These are phyloP conservation scores for Atalantia buxifolia DNA, from an alignment of 345 rosid species.

Conservation along the genomic window DNA sequence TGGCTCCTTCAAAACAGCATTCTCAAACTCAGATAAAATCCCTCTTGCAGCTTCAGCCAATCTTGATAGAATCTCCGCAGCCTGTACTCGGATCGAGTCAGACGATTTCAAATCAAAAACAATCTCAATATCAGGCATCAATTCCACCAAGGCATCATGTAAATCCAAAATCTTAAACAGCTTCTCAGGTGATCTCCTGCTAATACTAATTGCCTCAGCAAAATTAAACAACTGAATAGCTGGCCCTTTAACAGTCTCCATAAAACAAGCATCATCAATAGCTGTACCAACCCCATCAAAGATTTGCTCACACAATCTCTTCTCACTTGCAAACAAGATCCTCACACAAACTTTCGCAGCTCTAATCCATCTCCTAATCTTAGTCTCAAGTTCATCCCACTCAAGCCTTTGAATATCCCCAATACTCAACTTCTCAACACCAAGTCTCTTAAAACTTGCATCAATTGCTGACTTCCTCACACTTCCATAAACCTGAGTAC, in stretches of 20 bases:
- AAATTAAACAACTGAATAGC: constrained; percentile 79
- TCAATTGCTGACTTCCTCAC: constrained; percentile 86
- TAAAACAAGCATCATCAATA: constrained; percentile 71
- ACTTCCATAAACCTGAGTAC: constrained; percentile 89
- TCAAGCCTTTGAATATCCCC: constrained; percentile 90
- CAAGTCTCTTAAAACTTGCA: constrained; percentile 58
- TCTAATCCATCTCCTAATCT: constrained; percentile 86
- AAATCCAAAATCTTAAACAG: constrained; percentile 86
- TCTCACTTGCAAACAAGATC: constrained; percentile 82
- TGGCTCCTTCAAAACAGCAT: constrained; percentile 73
- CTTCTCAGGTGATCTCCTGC: constrained; percentile 91
- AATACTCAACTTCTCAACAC: constrained; percentile 86
- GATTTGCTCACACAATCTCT: constrained; percentile 75
- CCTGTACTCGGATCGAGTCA: constrained; percentile 59
- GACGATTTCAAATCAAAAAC: constrained; percentile 67
- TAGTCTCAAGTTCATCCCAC: constrained; percentile 79
- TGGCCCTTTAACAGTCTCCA: constrained; percentile 82
- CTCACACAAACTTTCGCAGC: constrained; percentile 80
- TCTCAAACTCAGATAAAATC: constrained; percentile 82
- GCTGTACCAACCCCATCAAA: constrained; percentile 64
- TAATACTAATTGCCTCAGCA: constrained; percentile 86
- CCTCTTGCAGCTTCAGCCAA: constrained; percentile 86
- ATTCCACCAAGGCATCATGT: constrained; percentile 68
- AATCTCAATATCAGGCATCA: constrained; percentile 72
- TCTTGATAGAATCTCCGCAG: constrained; percentile 73